Evolutionary conservation across 106 monocot genomes (phyloP).

Genomic region (Agapanthus africanus): DNA sequence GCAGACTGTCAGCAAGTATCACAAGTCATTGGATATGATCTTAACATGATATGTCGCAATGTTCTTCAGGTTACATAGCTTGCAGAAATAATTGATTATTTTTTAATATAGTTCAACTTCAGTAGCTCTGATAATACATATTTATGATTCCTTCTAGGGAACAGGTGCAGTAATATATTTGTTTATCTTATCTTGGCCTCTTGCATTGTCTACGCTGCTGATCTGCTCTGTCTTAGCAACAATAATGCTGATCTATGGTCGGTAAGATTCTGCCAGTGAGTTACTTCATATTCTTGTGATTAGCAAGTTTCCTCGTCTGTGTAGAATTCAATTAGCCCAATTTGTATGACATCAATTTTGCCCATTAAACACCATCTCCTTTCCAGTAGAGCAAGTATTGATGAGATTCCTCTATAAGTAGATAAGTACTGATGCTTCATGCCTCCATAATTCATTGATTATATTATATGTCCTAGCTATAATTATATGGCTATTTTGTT

Average conservation of each 20-base stretch:
- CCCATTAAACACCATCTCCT: no score
- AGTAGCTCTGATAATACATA: neutral
- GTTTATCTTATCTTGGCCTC: slow-evolving; percentile 79
- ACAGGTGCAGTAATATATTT: slow-evolving; percentile 71
- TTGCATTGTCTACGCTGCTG: slow-evolving; percentile 61
- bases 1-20: slow-evolving; percentile 99
- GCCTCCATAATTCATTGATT: no score
- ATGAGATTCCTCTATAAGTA: no score
- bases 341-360: no score
- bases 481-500: no score
- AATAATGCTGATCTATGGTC: slow-evolving; percentile 69
- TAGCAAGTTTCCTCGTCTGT: neutral
- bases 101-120: neutral
- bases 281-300: slow-evolving; percentile 1
- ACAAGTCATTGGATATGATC: slow-evolving; percentile 88
- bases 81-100: neutral
- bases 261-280: slow-evolving; percentile 30
- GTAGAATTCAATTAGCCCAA: neutral
- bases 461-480: no score
- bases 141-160: slow-evolving; percentile 41
- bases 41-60: slow-evolving; percentile 85
- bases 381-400: no score
- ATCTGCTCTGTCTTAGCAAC: slow-evolving; percentile 52
- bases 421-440: no score
- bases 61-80: slow-evolving; percentile 61